Conservation (phyloP, 331 rosid species). For the Dryas integrifolia region DNA sequence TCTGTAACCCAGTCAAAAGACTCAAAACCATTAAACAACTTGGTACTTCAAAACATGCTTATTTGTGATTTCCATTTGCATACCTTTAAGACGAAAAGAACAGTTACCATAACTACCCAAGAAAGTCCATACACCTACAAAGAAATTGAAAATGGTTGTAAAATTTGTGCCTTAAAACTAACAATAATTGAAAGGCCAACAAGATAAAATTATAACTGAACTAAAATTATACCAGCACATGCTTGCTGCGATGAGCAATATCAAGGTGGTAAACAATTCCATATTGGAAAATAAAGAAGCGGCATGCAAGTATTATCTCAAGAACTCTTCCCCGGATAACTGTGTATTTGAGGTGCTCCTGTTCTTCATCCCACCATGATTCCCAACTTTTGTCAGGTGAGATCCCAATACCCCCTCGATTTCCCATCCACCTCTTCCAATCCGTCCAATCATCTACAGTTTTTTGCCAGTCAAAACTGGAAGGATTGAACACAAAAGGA, state of each 20-base stretch:
- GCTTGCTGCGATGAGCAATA: slow-evolving; percentile 67
- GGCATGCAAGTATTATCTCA: slow-evolving; percentile 79
- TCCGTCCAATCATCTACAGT: slow-evolving; percentile 98
- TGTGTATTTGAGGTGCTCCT: slow-evolving; percentile 81
- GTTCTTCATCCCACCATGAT: slow-evolving; percentile 96
- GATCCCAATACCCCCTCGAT: slow-evolving; percentile 91
- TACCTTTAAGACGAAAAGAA: slow-evolving; percentile 84
- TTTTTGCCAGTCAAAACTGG: slow-evolving; percentile 98
- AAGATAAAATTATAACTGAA: slow-evolving; percentile 15
- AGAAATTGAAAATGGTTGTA: slow-evolving; percentile 28
- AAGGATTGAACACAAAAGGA: slow-evolving; percentile 89
- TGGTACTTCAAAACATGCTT: neutral
- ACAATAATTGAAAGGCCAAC: slow-evolving; percentile 14
- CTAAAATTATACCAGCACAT: slow-evolving; percentile 53
- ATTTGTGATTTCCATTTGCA: neutral
- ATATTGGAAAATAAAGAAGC: slow-evolving; percentile 88
- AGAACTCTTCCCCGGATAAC: slow-evolving; percentile 67
- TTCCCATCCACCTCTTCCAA: slow-evolving; percentile 99
- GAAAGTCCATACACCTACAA: slow-evolving; percentile 78
- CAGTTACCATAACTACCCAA: slow-evolving; percentile 68
- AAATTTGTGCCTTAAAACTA: slow-evolving; percentile 22
- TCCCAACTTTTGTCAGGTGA: slow-evolving; percentile 85
- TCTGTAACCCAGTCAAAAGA: neutral
- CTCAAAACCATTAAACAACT: neutral
- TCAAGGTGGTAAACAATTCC: slow-evolving; percentile 92